Conservation (phyloP, 352 stramenopile species). For the Pythium dissimile region DNA sequence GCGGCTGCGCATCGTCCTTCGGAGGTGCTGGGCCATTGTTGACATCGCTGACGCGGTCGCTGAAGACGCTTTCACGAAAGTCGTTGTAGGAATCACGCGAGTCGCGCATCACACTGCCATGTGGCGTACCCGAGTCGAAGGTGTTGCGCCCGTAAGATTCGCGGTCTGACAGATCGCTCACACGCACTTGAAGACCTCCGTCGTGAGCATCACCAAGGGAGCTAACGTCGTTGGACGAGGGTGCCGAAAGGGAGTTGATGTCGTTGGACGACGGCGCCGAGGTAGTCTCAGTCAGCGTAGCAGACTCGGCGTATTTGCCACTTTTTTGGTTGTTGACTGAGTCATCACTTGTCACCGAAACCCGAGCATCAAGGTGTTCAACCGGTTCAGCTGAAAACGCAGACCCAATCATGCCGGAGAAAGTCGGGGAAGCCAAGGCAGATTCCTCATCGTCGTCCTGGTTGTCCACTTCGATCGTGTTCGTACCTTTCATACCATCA, state of each 20-base stretch:
- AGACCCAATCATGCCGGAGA: neutral
- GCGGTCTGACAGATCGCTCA: slow-evolving; percentile 19
- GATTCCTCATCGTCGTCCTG: neutral
- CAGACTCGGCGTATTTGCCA: neutral
- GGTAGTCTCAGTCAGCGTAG: neutral
- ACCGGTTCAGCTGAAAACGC: neutral
- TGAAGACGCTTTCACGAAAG: slow-evolving; percentile 22
- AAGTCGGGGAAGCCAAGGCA: too few relatives aligned
- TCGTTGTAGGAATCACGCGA: slow-evolving; percentile 25
- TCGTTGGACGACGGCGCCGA: neutral
- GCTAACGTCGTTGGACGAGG: neutral
- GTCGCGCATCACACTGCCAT: slow-evolving; percentile 31
- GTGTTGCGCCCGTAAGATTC: slow-evolving; percentile 20
- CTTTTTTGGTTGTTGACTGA: neutral
- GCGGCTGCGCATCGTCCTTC: slow-evolving; percentile 22
- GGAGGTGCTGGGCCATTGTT: slow-evolving; percentile 27
- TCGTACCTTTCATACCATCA: neutral
- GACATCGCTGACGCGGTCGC: slow-evolving; percentile 26
- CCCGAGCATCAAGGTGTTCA: neutral
- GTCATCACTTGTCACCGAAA: neutral
- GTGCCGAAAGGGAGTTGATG: neutral
- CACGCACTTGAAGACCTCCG: neutral
- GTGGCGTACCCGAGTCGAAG: slow-evolving; percentile 35
- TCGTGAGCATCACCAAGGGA: neutral
- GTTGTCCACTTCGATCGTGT: neutral